A percentile compares a stretch with the other conserved stretches of the same genome.
Conservation (phyloP, 2,329 filamentous ascomycete species). For the Claviceps purpurea region DNA sequence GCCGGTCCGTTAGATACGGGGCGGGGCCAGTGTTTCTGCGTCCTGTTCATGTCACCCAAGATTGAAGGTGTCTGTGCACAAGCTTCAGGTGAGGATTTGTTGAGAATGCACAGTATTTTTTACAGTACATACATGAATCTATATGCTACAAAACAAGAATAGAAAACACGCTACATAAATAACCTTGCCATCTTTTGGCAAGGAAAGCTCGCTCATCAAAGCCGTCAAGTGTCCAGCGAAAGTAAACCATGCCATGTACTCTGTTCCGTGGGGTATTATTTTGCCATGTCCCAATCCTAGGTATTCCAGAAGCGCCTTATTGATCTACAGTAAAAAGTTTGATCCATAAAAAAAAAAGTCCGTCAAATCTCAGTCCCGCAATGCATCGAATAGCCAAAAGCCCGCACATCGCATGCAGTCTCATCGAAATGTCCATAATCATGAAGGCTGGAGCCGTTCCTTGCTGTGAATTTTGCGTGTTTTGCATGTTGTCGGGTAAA, state of each 20-base stretch:
- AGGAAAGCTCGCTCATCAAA: no score
- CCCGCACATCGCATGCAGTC: no score
- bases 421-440: no score
- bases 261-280: conserved; percentile 4
- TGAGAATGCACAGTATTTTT: no score
- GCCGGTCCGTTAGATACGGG: no score
- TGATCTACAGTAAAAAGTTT: conserved; percentile 1
- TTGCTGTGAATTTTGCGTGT: not conserved
- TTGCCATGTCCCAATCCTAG: not conserved
- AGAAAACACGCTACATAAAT: no score
- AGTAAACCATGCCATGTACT: conserved; percentile 3
- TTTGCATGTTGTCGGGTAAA: not conserved
- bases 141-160: no score
- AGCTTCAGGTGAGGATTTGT: no score
- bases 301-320: conserved; percentile 2
- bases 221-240: not conserved
- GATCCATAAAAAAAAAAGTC: not conserved
- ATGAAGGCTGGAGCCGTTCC: not conserved
- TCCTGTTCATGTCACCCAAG: not conserved
- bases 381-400: no score
- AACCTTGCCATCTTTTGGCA: no score
- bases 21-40: not conserved
- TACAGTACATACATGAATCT: no score
- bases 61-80: not conserved
- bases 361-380: not conserved